Evolutionary conservation across 441 rosid species (phyloP), one percentile per base, ranked within the genome.

Genomic region (Euphorbia celastroides): DNA sequence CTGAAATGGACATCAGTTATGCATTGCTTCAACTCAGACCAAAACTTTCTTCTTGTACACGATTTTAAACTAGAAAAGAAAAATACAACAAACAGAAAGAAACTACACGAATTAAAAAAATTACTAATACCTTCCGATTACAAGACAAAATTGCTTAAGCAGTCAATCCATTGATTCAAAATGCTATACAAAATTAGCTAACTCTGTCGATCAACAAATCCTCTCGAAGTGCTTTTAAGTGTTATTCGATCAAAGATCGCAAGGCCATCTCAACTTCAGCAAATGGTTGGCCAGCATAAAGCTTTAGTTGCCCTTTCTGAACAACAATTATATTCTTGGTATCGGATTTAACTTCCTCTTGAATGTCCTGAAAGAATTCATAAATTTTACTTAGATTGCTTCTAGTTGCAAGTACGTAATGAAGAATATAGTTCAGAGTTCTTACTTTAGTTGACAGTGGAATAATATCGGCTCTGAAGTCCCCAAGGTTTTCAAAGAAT

Each of bases 211-310:
- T n/a, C n/a, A n/a, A n/a, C n/a, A n/a, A n/a, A n/a, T n/a, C n/a
- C n/a, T n/a, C 38, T 34, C 5, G 9, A 34, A 19, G 19, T 27
- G 27, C n/a, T 11, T 34, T 44, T 50, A 67, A 44, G 70, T 76
- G 73, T 72, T 72, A 75, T 72, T 80, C 68, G 63, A 88, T 65
- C 77, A 90, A 76, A 69, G 83, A 79, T 32, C 30, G 76, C 73
- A 93, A 62, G 41, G 88, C 86, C 73, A 71, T 82, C 78, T 93
- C 96, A 41, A 85, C 97, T 41, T 86, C 93, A 0, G 73, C 78
- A 58, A 88, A 75, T 50, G 96, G 90, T 56, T 93, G 93, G 26
- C 96, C 97, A 16, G 82, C 94, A 59, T 87, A 88, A 61, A 90
- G 84, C 52, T 78, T 83, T 31, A 90, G 91, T 76, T 86, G 89